Conservation (phyloP, 495 filamentous ascomycete genomes). For the Talaromyces thailandensis region DNA sequence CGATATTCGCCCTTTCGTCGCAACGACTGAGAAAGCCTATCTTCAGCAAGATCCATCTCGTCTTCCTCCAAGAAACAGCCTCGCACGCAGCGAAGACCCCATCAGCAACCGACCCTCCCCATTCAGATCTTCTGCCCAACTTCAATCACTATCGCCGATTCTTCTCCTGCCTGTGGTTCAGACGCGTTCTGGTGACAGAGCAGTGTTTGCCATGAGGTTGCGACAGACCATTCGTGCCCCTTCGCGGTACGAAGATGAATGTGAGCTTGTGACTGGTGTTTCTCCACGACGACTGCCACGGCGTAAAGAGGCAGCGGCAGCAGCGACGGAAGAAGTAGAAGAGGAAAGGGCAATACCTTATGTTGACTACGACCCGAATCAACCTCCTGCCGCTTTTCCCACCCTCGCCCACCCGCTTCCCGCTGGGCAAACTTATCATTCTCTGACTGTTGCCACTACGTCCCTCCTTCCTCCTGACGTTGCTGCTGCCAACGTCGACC, state of each 20-base stretch:
- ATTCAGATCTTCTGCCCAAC: not conserved
- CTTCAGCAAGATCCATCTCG: not conserved
- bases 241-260: conserved; percentile 10
- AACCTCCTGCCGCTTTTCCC: conserved; percentile 35
- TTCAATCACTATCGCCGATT: not conserved
- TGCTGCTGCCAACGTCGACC: not conserved
- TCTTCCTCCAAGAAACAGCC: not conserved
- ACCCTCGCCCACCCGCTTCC: conserved; percentile 18
- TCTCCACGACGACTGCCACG: conserved; percentile 6
- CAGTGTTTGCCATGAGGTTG: conserved; percentile 11
- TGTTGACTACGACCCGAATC: conserved; percentile 30
- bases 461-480: not conserved
- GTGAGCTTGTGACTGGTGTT: not conserved
- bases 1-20: not conserved
- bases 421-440: not conserved
- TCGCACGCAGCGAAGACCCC: not conserved
- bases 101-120: not conserved
- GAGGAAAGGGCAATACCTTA: conserved; percentile 10
- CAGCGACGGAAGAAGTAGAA: conserved; percentile 12
- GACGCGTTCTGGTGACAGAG: not conserved
- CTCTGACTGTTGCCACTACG: not conserved
- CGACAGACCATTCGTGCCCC: conserved; percentile 10
- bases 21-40: not conserved
- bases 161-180: not conserved
- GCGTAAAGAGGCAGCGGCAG: conserved; percentile 10